Conservation (phyloP, 768 basidiomycete genomes). For the Naganishia randhawae region DNA sequence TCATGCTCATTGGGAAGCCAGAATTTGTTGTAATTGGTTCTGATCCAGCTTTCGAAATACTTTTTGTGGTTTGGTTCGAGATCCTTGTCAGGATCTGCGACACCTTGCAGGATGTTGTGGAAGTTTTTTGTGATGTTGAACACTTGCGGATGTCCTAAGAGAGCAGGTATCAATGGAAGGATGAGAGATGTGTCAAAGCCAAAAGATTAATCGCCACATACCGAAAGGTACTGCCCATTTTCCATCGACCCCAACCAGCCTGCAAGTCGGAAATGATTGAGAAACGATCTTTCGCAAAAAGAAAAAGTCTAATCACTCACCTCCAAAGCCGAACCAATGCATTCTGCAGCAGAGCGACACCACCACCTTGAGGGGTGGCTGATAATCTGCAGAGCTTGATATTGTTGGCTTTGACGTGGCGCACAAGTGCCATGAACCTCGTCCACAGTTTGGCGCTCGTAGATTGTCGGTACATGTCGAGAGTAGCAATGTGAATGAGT, state of each 20-base stretch:
- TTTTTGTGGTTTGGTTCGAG: conserved; percentile 74
- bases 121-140: conserved; percentile 72
- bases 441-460: conserved; percentile 58
- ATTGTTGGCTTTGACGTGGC: conserved; percentile 79
- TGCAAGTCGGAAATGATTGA: background rate
- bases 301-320: conserved; percentile 24
- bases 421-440: conserved; percentile 69
- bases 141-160: conserved; percentile 76
- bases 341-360: conserved; percentile 96
- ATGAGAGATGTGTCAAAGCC: conserved; percentile 64
- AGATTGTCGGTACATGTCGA: conserved; percentile 70
- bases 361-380: conserved; percentile 93
- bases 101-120: conserved; percentile 70
- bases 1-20: conserved; percentile 57
- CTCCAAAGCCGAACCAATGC: conserved; percentile 79
- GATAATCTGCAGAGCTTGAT: conserved; percentile 90
- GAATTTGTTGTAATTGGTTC: conserved; percentile 65
- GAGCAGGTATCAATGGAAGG: too few relatives aligned
- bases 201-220: conserved; percentile 21
- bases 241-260: conserved; percentile 66
- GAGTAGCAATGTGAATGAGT: conserved; percentile 73
- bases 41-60: conserved; percentile 67
- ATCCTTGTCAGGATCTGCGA: conserved; percentile 71
- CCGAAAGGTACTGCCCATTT: conserved; percentile 64
- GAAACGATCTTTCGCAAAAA: background rate